Evolutionary conservation across 2,329 filamentous ascomycete species (phyloP).

Genomic region (Torrubiellomyces zombiae): DNA sequence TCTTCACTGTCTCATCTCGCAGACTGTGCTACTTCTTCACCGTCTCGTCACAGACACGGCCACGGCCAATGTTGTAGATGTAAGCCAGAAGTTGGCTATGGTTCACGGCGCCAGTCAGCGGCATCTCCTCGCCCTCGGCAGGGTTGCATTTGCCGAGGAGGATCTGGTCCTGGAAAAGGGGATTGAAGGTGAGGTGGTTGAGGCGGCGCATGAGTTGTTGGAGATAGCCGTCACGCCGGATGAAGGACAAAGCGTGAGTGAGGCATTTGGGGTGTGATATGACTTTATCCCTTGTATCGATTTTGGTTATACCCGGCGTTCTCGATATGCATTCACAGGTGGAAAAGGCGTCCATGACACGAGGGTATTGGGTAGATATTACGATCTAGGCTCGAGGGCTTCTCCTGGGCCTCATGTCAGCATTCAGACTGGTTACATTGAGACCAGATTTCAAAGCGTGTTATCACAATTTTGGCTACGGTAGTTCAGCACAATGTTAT

Average conservation of each 20-base stretch:
- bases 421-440: too few species aligned
- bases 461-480: too few species aligned
- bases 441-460: too few species aligned
- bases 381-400: too few species aligned
- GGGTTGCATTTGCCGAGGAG: slow-evolving; percentile 72
- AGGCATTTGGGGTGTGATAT: slow-evolving; percentile 21
- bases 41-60: slow-evolving; percentile 30
- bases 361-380: too few species aligned
- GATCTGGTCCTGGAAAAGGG: slow-evolving; percentile 60
- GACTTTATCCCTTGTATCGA: too few species aligned
- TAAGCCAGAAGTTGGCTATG: slow-evolving; percentile 53
- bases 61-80: slow-evolving; percentile 33
- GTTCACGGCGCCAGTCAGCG: slow-evolving; percentile 63
- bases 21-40: slow-evolving; percentile 32
- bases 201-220: slow-evolving; percentile 66
- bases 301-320: too few species aligned
- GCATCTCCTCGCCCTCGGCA: slow-evolving; percentile 62
- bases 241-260: slow-evolving; percentile 29
- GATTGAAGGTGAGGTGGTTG: slow-evolving; percentile 61
- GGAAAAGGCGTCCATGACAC: too few species aligned
- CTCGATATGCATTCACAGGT: too few species aligned
- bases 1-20: slow-evolving; percentile 30
- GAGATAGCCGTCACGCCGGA: slow-evolving; percentile 71
- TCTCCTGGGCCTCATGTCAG: too few species aligned
- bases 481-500: too few species aligned